Percentiles rank a stretch among this genome's conserved stretches.
phyloP scores from a whole-genome alignment of 305 asterid genomes.

The Fraxinus floribunda region DNA sequence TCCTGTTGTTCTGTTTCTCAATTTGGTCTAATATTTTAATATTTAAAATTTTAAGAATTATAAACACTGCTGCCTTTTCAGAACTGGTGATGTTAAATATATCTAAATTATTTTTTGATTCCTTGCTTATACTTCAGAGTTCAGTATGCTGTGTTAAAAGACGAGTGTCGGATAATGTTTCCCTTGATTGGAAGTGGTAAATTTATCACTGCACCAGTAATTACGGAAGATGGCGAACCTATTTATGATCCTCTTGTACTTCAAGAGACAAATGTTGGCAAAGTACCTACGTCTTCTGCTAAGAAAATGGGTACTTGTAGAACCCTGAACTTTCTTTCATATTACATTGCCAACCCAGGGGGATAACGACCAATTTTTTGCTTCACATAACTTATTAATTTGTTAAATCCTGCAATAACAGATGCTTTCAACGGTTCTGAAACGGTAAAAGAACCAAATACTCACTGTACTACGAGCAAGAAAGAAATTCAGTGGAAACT shows the following conservation, averaged over 20 bases:
- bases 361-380: slow-evolving; percentile 3
- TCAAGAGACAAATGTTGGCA: slow-evolving; percentile 50
- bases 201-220: slow-evolving; percentile 74
- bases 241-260: slow-evolving; percentile 73
- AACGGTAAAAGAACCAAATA: slow-evolving; percentile 23
- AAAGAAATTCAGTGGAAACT: slow-evolving; percentile 83
- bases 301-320: slow-evolving; percentile 40
- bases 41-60: background rate
- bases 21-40: background rate
- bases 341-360: background rate
- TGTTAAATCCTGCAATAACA: slow-evolving; percentile 28
- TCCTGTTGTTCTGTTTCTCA: background rate
- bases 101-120: slow-evolving; percentile 20
- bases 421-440: slow-evolving; percentile 37
- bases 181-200: slow-evolving; percentile 79
- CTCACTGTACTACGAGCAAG: slow-evolving; percentile 44
- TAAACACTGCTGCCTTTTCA: slow-evolving; percentile 8
- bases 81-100: slow-evolving; percentile 11
- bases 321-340: slow-evolving; percentile 23
- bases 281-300: slow-evolving; percentile 26
- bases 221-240: slow-evolving; percentile 69
- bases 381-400: slow-evolving; percentile 23
- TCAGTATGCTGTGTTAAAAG: slow-evolving; percentile 64
- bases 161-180: slow-evolving; percentile 67
- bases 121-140: slow-evolving; percentile 42